These are phyloP conservation scores for Fraxinus quadrangulata DNA, from an alignment of 257 asterid species.

Conservation along the genomic window DNA sequence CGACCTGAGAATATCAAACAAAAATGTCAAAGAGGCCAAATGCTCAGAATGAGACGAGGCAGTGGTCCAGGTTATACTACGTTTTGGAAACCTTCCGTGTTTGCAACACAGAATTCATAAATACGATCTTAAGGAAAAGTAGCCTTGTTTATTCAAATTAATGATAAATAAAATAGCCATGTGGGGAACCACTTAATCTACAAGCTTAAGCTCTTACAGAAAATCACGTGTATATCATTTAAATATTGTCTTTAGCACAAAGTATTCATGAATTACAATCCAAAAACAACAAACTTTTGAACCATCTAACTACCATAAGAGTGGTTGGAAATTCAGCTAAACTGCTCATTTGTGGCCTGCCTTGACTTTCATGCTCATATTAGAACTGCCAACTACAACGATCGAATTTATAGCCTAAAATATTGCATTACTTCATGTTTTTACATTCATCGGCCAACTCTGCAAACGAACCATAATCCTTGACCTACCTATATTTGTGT, in stretches of 20 bases:
- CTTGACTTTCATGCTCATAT: background rate
- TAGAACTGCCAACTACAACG: background rate
- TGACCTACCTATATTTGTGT: background rate
- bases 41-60: too few species aligned
- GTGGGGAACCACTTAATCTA: background rate
- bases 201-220: background rate
- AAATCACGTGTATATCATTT: background rate
- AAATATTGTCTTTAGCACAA: background rate
- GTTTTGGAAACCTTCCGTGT: background rate
- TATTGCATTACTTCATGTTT: background rate
- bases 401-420: background rate
- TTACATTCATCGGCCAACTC: background rate
- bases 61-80: slow-evolving; percentile 1
- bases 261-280: background rate
- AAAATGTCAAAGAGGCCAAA: background rate
- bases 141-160: background rate
- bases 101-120: background rate
- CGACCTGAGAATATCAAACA: slow-evolving; percentile 58
- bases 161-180: background rate
- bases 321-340: background rate
- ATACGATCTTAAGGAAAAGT: background rate
- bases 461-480: background rate
- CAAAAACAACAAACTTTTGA: background rate
- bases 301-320: background rate
- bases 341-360: background rate